These are phyloP conservation scores for Coemansia sp. DNA, from an alignment of 192 early-diverging fungal genomes.

Conservation along the genomic window DNA sequence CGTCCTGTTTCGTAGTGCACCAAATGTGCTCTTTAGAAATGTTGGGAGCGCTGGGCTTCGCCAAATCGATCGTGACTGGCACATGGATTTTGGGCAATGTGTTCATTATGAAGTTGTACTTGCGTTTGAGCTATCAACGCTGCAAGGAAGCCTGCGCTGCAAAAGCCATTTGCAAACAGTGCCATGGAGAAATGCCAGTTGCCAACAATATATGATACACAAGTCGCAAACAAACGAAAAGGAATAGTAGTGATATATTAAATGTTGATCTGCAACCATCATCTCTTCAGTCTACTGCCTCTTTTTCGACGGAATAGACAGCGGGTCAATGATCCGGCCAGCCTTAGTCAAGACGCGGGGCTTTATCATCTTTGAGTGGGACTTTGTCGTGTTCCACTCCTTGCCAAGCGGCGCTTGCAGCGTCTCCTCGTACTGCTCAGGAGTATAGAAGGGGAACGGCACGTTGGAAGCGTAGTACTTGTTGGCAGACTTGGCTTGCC, in stretches of 20 bases:
- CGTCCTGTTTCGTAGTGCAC: too few relatives aligned
- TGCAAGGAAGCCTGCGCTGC: too few relatives aligned
- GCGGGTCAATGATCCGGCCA: conserved; percentile 84
- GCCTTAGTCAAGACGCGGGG: conserved; percentile 79
- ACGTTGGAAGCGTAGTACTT: conserved; percentile 70
- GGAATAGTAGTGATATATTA: neutral
- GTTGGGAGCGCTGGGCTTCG: too few relatives aligned
- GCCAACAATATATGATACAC: neutral
- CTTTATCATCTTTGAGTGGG: conserved; percentile 68
- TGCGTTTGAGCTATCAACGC: too few relatives aligned
- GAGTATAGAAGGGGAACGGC: conserved; percentile 79
- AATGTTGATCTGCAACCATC: too few relatives aligned
- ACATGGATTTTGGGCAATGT: too few relatives aligned
- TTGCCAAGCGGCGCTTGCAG: conserved; percentile 84
- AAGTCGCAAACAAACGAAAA: neutral
- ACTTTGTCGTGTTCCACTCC: conserved; percentile 88
- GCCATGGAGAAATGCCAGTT: too few relatives aligned
- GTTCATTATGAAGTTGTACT: too few relatives aligned
- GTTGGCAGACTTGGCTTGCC: conserved; percentile 63
- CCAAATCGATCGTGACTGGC: too few relatives aligned
- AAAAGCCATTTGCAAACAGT: too few relatives aligned
- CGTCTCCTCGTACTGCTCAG: conserved; percentile 85
- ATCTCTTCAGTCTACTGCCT: conserved; percentile 31
- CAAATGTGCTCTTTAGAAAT: too few relatives aligned
- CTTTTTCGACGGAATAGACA: conserved; percentile 62